phyloP scores from a whole-genome alignment of 2,329 filamentous ascomycete species.

The Paecilomyces sp. region DNA sequence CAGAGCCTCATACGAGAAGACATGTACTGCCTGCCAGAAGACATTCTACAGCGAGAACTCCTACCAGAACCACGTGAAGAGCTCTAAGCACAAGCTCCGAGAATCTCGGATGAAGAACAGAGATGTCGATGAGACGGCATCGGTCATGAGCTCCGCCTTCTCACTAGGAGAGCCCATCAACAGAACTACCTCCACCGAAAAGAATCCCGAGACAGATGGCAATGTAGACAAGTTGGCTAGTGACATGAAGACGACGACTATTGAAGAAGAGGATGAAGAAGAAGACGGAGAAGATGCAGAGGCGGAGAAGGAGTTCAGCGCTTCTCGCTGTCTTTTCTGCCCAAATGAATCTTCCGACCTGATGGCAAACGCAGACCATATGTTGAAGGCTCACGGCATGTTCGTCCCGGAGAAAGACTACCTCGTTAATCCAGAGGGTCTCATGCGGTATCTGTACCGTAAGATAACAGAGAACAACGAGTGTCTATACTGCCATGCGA shows the following conservation, averaged over 20 bases:
- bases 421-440: slow-evolving; percentile 71
- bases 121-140: slow-evolving; percentile 61
- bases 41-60: slow-evolving; percentile 96
- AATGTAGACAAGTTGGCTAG: slow-evolving; percentile 74
- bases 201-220: slow-evolving; percentile 56
- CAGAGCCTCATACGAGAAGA: slow-evolving; percentile 79
- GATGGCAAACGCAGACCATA: slow-evolving; percentile 73
- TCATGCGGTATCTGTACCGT: slow-evolving; percentile 69
- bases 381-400: slow-evolving; percentile 90
- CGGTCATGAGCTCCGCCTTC: slow-evolving; percentile 84
- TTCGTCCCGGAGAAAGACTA: slow-evolving; percentile 89
- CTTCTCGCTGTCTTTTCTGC: slow-evolving; percentile 75
- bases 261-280: slow-evolving; percentile 45
- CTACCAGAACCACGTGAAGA: slow-evolving; percentile 84
- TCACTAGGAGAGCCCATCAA: slow-evolving; percentile 74
- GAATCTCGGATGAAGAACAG: slow-evolving; percentile 44
- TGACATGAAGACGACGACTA: slow-evolving; percentile 60
- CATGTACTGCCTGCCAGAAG: slow-evolving; percentile 76
- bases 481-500: slow-evolving; percentile 81
- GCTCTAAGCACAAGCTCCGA: slow-evolving; percentile 77
- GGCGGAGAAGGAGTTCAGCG: slow-evolving; percentile 38
- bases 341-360: slow-evolving; percentile 73
- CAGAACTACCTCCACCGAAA: slow-evolving; percentile 44
- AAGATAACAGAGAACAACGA: slow-evolving; percentile 75
- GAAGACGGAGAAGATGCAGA: slow-evolving; percentile 39